Evolutionary conservation across 176 grass and related monocot species (phyloP), one percentile per base, ranked within the genome.

Genomic region (Cocos nucifera): DNA sequence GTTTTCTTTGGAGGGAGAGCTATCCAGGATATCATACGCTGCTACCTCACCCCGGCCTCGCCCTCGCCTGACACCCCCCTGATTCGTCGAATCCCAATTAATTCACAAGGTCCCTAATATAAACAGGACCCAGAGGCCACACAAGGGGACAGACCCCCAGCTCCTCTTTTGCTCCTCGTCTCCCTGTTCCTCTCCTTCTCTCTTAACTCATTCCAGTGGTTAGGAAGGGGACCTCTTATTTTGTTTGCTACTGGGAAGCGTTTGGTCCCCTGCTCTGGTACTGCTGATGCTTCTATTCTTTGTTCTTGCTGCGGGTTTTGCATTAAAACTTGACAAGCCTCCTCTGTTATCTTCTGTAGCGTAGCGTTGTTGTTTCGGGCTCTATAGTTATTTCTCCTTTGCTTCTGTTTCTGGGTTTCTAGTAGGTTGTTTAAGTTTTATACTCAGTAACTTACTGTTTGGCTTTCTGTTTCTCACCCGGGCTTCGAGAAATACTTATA

Each of bases 241-340:
- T 56, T 56, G 54, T 56, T 56, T 56, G 54, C 35, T 44, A 21
- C 54, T 21, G 21, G 19, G 21, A 19, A 0, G n/a, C 7, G 54
- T 56, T 56, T 56, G 54, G 19, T 56, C n/a, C 54, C n/a, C n/a
- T 56, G 54, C 21, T 56, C 19, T 21, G 21, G 54, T 56, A 56
- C 54, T 55, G 54, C 17, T 56, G 54, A 56, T 56, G 54, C 54
- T 56, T 56, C 54, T 56, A 56, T 56, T 56, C 54, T 56, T 56
- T 56, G 35, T 44, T 19, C 21, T 56, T 56, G 21, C 54, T 22
- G 19, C 22, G 53, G 5, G n/a, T 2, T 19, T 56, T 21, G 21
- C 21, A 44, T 44, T 44, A 44, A 44, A 12, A 44, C 35, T 44
- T 44, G 35, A 44, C 35, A 44, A 44, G 35, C 35, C 35, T 44